Evolutionary conservation across 73 alveolate genomes (phyloP).

Genomic region (Symbiodinium pilosum): DNA sequence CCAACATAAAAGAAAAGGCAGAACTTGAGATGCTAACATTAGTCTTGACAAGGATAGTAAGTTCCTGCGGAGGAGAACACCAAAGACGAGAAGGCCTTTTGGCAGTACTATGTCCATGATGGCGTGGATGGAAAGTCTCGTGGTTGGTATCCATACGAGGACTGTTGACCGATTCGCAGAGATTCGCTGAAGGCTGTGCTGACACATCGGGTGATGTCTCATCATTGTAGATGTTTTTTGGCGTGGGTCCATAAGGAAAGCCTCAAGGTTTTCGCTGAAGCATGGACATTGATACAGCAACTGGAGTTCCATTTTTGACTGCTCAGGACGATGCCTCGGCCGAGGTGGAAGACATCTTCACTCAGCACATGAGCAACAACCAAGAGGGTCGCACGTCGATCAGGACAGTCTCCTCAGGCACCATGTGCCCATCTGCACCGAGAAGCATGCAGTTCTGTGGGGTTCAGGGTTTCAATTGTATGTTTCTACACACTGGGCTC

Average conservation of each 20-base stretch:
- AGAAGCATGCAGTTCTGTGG: not conserved
- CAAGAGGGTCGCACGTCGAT: conserved; percentile 17
- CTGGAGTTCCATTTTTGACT: not conserved
- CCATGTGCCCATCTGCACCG: not conserved
- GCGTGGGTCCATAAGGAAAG: not conserved
- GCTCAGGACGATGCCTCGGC: conserved; percentile 18
- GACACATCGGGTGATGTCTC: not conserved
- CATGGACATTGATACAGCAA: not conserved
- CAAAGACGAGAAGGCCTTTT: not conserved
- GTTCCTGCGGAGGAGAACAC: not conserved
- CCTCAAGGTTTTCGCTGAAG: not conserved
- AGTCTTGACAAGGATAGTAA: no score
- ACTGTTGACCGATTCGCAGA: not conserved
- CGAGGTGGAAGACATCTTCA: not conserved
- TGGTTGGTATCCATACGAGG: conserved; percentile 42
- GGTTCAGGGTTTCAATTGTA: not conserved
- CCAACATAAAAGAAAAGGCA: no score
- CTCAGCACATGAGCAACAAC: conserved; percentile 25
- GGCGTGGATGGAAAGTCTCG: conserved; percentile 35
- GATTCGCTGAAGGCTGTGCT: not conserved
- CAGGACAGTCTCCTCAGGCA: conserved; percentile 19
- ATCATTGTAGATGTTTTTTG: no score
- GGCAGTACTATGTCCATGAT: conserved; percentile 37
- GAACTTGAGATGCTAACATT: no score
- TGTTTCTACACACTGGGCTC: no score